Conservation (phyloP, 805 yeast species). For the Clavispora fructus region DNA sequence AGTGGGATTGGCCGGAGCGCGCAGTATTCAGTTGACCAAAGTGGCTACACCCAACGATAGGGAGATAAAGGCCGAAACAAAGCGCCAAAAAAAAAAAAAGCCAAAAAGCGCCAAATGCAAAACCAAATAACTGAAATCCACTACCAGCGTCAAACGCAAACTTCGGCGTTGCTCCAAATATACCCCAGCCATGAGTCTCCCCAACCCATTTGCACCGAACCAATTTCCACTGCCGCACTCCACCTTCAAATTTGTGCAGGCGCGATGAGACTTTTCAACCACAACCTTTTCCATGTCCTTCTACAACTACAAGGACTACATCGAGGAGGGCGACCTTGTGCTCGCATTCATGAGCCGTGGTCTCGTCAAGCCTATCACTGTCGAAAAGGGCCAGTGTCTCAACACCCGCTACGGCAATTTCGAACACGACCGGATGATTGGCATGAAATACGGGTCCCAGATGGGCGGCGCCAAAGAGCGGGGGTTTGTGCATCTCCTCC, state of each 20-base stretch:
- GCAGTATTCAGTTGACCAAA: no score
- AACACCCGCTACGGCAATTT: slow-evolving; percentile 89
- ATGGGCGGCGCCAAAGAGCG: slow-evolving; percentile 67
- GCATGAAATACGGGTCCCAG: slow-evolving; percentile 78
- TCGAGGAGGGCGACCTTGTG: slow-evolving; percentile 83
- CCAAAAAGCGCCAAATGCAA: no score
- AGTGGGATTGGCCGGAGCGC: no score
- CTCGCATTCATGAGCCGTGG: slow-evolving; percentile 81
- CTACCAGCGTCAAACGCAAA: no score
- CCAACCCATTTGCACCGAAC: no score
- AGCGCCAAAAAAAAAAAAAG: no score
- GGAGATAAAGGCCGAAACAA: no score
- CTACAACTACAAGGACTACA: slow-evolving; percentile 54
- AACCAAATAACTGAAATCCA: no score
- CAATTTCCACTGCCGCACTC: neutral
- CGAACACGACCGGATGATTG: slow-evolving; percentile 80
- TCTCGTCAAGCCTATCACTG: slow-evolving; percentile 66
- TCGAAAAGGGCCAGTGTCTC: slow-evolving; percentile 54
- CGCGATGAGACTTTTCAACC: slow-evolving; percentile 3
- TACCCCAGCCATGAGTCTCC: no score
- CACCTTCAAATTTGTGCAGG: neutral
- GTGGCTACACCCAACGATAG: no score
- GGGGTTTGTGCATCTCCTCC: slow-evolving; percentile 82
- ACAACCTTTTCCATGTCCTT: slow-evolving; percentile 39
- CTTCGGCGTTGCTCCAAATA: no score